Evolutionary conservation across 768 basidiomycete species (phyloP).

Genomic region (Lenzites betulinus): DNA sequence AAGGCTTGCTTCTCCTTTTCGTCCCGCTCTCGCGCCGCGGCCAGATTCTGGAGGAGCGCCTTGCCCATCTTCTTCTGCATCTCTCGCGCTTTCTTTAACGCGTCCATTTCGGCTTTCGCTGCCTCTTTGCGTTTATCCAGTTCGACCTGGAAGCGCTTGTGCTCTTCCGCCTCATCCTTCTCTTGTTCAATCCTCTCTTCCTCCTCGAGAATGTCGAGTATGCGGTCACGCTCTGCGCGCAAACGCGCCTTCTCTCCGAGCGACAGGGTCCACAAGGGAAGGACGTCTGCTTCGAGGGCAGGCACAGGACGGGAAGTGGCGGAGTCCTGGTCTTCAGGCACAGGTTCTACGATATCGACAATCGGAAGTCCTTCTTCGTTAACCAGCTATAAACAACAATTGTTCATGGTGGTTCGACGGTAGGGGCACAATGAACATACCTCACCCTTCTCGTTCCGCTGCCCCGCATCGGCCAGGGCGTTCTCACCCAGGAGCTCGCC

Average conservation of each 20-base stretch:
- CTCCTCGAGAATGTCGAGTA: constrained; percentile 70
- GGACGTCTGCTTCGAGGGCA: constrained; percentile 43
- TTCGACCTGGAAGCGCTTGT: constrained; percentile 47
- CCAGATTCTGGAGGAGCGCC: constrained; percentile 54
- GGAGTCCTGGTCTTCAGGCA: constrained; percentile 27
- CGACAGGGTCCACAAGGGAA: constrained; percentile 49
- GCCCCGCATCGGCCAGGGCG: constrained; percentile 30
- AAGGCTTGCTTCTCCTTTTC: constrained; percentile 36
- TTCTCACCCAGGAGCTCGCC: constrained; percentile 57
- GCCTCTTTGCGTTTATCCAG: constrained; percentile 54
- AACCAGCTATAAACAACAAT: constrained; percentile 46
- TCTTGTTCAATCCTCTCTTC: constrained; percentile 57
- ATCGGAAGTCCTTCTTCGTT: constrained; percentile 83
- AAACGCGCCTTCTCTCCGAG: constrained; percentile 49
- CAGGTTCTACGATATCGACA: constrained; percentile 71
- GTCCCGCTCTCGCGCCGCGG: constrained; percentile 42
- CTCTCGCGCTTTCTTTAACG: constrained; percentile 42
- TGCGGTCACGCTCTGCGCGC: constrained; percentile 59
- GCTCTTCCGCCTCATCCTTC: constrained; percentile 42
- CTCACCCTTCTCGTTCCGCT: constrained; percentile 60
- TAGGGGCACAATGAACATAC: constrained; percentile 45
- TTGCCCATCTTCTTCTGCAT: constrained; percentile 82
- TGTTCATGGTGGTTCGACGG: constrained; percentile 20
- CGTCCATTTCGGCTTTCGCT: constrained; percentile 43
- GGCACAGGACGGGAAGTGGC: constrained; percentile 16